Evolutionary conservation across 2,329 filamentous ascomycete species (phyloP).

Genomic region (Paracoccidioides brasiliensis): DNA sequence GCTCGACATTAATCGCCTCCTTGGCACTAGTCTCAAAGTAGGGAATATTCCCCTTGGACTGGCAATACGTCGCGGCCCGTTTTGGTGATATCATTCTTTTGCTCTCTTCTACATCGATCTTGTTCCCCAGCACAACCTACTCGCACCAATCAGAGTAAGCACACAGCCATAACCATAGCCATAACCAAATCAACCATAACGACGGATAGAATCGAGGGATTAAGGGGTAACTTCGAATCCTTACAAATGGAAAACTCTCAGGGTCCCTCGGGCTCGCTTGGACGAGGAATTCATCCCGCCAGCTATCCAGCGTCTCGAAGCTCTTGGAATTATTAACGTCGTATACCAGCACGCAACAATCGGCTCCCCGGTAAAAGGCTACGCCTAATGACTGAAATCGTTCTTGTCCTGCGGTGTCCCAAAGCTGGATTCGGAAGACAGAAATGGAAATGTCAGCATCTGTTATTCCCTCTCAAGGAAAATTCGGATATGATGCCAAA

Average conservation of each 20-base stretch:
- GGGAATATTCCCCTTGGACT: slow-evolving; percentile 91
- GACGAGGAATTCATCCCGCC: slow-evolving; percentile 96
- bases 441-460: neutral
- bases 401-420: slow-evolving; percentile 97
- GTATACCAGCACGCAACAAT: slow-evolving; percentile 98
- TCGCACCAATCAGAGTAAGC: slow-evolving; percentile 5
- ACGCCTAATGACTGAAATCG: slow-evolving; percentile 97
- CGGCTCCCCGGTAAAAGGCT: slow-evolving; percentile 99
- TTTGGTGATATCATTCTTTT: slow-evolving; percentile 95
- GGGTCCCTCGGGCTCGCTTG: slow-evolving; percentile 94
- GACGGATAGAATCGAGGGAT: too few relatives aligned
- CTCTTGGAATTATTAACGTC: slow-evolving; percentile 99
- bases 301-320: slow-evolving; percentile 95
- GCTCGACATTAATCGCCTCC: slow-evolving; percentile 96
- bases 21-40: slow-evolving; percentile 99
- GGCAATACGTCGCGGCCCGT: slow-evolving; percentile 92
- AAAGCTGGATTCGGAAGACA: slow-evolving; percentile 54
- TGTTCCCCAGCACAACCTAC: slow-evolving; percentile 91
- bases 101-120: slow-evolving; percentile 96
- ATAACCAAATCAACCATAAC: too few relatives aligned
- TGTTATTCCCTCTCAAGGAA: neutral
- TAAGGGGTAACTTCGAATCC: slow-evolving; percentile 21
- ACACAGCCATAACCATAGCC: neutral
- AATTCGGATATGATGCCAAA: neutral
- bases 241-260: slow-evolving; percentile 92